Evolutionary conservation across 805 yeast species (phyloP), one percentile per base, ranked within the genome.

Genomic region (Schwanniomyces occidentalis): DNA sequence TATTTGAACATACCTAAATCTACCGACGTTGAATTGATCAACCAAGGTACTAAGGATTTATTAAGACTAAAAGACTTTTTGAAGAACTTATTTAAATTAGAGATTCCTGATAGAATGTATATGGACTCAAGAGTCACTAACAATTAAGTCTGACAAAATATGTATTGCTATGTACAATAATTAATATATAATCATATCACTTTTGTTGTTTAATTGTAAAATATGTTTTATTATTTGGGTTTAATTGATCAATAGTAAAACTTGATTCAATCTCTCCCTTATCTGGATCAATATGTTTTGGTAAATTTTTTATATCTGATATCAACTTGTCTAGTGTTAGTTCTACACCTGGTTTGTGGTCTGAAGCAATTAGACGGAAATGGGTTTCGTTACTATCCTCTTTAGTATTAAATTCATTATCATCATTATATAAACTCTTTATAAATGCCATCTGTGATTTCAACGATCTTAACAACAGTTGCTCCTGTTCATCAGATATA

Each of bases 11-110:
- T 86, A 7, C 78, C 78, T 8, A 76, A 76, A 38, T 65, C 85
- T 13, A 84, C 90, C 3, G 95, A 87, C 57, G 71, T 89, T 27
- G 90, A 85, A 19, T 73, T 75, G 32, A 77, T 85, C 6, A 78
- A 77, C 36, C 73, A 72, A 37, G 86, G 88, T 1, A 76, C 81
- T 4, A 76, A 75, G 38, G 80, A 81, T 35, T 62, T 90, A 43
- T 63, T 78, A 30, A 65, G 61, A 29, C 61, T 88, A 24, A 86
- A 85, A 56, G 76, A 67, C 13, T 86, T 81, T 32, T 62, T 90
- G 40, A 63, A 71, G 37, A 89, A 89, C 9, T 65, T 88, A 32
- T 71, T 90, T 6, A 77, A 78, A 30, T 67, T 90, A 30, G 76
- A 69, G 13, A 75, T 85, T 20, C 95, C 95, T 4, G 93, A 86